Evolutionary conservation across 2,329 filamentous ascomycete species (phyloP), one percentile per base, ranked within the genome.

Genomic region (Rhexocercosporidium sp.): DNA sequence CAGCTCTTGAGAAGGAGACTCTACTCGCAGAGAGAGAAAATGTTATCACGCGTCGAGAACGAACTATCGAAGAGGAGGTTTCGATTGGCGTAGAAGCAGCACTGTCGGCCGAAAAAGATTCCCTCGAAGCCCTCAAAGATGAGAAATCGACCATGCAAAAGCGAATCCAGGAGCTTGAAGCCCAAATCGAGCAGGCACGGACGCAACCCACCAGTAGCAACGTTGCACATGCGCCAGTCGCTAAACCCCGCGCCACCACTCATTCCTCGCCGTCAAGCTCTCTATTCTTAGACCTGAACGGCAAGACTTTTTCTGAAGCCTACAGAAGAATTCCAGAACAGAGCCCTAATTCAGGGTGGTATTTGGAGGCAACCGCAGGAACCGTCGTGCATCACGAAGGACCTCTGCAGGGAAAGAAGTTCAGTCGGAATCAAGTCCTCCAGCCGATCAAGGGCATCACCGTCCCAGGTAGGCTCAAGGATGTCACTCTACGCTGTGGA

Each of bases 331-430:
- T 62, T 25, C 39, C 57, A 18, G 47, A 18, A 14, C 27, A 31
- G 20, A 37, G 39, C 16, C 64, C 47, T 1, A 66, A 66, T 22
- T 34, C 57, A 12, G 64, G 64, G 6, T 54, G 53, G 47, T 61
- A 47, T 18, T 16, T 20, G 29, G 47, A 66, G 27, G 20, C 20
- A 12, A 12, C 29, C 6, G 16, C 34, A 16, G n/a, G 20, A 14
- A 41, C 25, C 11, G 29, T 57, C 25, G n/a, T 20, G 1, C n/a
- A 34, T 2, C 6, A 37, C 14, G 59, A 62, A 3, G 51, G 34
- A 14, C 64, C 25, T 14, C 54, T 54, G 18, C 12, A 34, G 20
- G 47, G 51, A 6, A 37, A 56, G 31, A 54, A 62, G 27, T 62
- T 66, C 22, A 18, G 27, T 3, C 34, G 34, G 14, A 46, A 39